Evolutionary conservation across 1,284 basidiomycete species (phyloP).

Genomic region (Irpex sp.): DNA sequence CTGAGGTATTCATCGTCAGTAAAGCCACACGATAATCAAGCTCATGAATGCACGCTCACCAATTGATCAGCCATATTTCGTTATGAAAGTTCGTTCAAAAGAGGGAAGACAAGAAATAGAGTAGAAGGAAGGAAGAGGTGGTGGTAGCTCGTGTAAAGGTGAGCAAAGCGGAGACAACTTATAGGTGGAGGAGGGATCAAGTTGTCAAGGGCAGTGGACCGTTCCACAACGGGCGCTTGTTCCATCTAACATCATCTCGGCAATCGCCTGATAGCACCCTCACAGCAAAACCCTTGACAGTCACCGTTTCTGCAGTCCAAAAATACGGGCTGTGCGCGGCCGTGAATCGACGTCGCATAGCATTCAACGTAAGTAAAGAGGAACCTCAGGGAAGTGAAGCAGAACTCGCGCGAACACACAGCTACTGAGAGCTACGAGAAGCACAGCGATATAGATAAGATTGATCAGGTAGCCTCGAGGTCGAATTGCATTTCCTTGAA

Average conservation of each 20-base stretch:
- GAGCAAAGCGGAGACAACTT: slow-evolving; percentile 5
- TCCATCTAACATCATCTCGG: slow-evolving; percentile 18
- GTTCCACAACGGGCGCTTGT: slow-evolving; percentile 6
- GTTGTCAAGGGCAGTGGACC: slow-evolving; percentile 16
- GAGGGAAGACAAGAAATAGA: slow-evolving; percentile 5
- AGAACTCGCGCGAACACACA: too few relatives aligned
- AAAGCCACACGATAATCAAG: slow-evolving; percentile 7
- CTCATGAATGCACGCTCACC: slow-evolving; percentile 38
- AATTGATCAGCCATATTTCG: slow-evolving; percentile 63
- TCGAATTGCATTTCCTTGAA: not conserved
- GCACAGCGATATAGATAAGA: not conserved
- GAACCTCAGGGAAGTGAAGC: slow-evolving; percentile 4
- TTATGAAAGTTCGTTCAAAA: not conserved
- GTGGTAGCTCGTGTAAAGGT: not conserved
- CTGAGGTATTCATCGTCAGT: slow-evolving; percentile 29
- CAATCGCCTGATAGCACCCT: slow-evolving; percentile 19
- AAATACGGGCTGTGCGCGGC: not conserved
- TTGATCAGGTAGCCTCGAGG: not conserved
- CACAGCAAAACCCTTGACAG: not conserved
- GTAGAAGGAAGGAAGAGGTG: not conserved
- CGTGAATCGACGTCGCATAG: not conserved
- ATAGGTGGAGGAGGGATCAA: slow-evolving; percentile 11
- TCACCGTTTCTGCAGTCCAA: not conserved
- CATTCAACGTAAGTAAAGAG: not conserved
- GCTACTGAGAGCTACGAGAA: not conserved